A percentile compares a stretch with the other conserved stretches of the same genome.
phyloP scores from a whole-genome alignment of 2,329 filamentous ascomycete genomes.

The Rutstroemia sp. region DNA sequence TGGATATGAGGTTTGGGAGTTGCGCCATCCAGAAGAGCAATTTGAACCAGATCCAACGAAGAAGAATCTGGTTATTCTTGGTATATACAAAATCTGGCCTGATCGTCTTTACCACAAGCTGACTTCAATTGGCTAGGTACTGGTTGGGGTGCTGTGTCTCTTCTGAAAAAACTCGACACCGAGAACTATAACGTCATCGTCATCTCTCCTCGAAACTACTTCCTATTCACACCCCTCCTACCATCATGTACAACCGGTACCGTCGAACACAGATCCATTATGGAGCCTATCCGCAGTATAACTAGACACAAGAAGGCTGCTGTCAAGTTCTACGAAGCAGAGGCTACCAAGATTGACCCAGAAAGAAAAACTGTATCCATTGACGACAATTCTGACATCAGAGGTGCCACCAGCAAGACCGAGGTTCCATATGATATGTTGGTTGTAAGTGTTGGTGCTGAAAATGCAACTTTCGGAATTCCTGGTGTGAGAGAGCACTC shows the following conservation, averaged over 20 bases:
- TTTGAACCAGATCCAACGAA: slow-evolving; percentile 72
- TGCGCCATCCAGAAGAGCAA: slow-evolving; percentile 77
- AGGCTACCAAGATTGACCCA: slow-evolving; percentile 90
- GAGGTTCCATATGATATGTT: slow-evolving; percentile 98
- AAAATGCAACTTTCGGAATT: slow-evolving; percentile 98
- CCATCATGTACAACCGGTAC: slow-evolving; percentile 96
- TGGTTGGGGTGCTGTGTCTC: slow-evolving; percentile 91
- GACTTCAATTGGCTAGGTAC: slow-evolving; percentile 54
- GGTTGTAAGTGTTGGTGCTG: slow-evolving; percentile 91
- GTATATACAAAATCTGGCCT: slow-evolving; percentile 42
- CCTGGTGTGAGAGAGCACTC: slow-evolving; percentile 91
- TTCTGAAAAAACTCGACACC: slow-evolving; percentile 97
- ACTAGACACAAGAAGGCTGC: slow-evolving; percentile 87
- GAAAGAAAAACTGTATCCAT: slow-evolving; percentile 84
- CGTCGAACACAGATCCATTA: slow-evolving; percentile 98
- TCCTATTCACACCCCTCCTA: slow-evolving; percentile 96
- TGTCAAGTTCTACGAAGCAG: slow-evolving; percentile 97
- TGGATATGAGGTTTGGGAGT: slow-evolving; percentile 73
- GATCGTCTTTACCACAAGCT: slow-evolving; percentile 1
- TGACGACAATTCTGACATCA: slow-evolving; percentile 87
- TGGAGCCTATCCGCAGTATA: slow-evolving; percentile 97
- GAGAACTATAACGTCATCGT: slow-evolving; percentile 99
- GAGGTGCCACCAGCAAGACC: slow-evolving; percentile 72
- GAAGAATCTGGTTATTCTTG: slow-evolving; percentile 95
- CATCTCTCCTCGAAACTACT: slow-evolving; percentile 98